phyloP scores from a whole-genome alignment of 352 stramenopile species.

The Plasmopara muralis region DNA sequence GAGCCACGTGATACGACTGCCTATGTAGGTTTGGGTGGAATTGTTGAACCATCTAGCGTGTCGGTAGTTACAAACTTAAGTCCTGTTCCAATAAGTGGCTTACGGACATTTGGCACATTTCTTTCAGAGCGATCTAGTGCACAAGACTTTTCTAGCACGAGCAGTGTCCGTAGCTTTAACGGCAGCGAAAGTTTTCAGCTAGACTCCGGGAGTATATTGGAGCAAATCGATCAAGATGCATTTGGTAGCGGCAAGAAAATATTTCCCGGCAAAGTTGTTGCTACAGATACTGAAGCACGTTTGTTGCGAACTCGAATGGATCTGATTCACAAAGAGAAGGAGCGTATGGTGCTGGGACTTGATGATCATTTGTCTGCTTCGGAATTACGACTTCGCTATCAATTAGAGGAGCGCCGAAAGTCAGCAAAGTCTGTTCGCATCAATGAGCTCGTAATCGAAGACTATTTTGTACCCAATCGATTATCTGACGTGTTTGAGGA shows the following conservation, averaged over 20 bases:
- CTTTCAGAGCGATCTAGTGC: slow-evolving; percentile 12
- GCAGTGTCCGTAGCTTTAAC: slow-evolving; percentile 20
- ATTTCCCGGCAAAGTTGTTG: slow-evolving; percentile 50
- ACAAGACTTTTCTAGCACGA: slow-evolving; percentile 19
- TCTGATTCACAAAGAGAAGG: slow-evolving; percentile 71
- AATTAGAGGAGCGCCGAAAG: slow-evolving; percentile 37
- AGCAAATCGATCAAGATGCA: slow-evolving; percentile 75
- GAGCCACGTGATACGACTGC: slow-evolving; percentile 63
- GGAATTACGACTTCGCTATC: slow-evolving; percentile 47
- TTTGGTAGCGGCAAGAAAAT: slow-evolving; percentile 61
- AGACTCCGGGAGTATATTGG: slow-evolving; percentile 43
- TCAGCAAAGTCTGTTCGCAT: slow-evolving; percentile 42
- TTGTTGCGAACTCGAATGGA: slow-evolving; percentile 66
- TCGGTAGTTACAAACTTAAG: slow-evolving; percentile 74
- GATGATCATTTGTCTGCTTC: slow-evolving; percentile 54
- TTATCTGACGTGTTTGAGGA: slow-evolving; percentile 10
- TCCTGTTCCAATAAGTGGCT: slow-evolving; percentile 20
- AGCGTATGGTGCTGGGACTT: slow-evolving; percentile 41
- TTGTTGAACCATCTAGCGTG: slow-evolving; percentile 45
- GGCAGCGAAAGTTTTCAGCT: slow-evolving; percentile 10
- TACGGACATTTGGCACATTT: slow-evolving; percentile 19
- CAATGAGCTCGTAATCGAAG: slow-evolving; percentile 82
- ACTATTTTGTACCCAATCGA: slow-evolving; percentile 62
- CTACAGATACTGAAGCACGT: slow-evolving; percentile 79
- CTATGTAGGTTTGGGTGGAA: slow-evolving; percentile 69